Base-by-base conservation (phyloP, 2,329 filamentous ascomycete species). In the Epicoccum sorghinum region DNA sequence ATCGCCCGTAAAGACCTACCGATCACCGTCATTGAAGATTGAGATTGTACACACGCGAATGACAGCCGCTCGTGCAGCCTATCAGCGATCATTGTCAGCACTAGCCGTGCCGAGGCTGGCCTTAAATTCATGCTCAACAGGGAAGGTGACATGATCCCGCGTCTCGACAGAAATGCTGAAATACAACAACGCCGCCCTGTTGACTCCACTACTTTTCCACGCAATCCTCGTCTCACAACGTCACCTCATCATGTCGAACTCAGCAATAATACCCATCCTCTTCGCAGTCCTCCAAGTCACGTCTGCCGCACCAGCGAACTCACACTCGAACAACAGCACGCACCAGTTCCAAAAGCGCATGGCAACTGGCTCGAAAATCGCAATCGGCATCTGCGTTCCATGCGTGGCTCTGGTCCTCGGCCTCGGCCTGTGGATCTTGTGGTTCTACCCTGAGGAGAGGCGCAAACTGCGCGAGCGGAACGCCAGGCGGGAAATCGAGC, bases 321-420 rank as follows among this genome's bases (percentile, higher is more conserved):
- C 38, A 5, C 12, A 27, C n/a, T 37, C 37, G 2, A 24, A 43
- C 22, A 29, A 13, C 9, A 30, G 7, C 43, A 44, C 39, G 29
- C 39, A 25, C 14, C 47, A 33, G 23, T 36, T 57, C 8, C 50
- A 50, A 35, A 50, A 49, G 37, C 55, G 55, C 46, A n/a, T 57
- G 7, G 36, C 38, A 14, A 53, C 49, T 25, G 55, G 55, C 37
- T 22, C 40, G 18, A 50, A 39, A 36, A 39, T 58, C 38, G 55
- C 55, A n/a, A 24, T 58, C n/a, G 50, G 55, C 33, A 54, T 58
- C 33, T 58, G 55, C 29, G 32, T 58, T 24, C 55, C 55, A 12
- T 24, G 23, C 3, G 55, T 32, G 1, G 55, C 43, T 33, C 47
- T 58, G 4, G 55, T 54, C 1, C 10, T 54, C 32, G 46, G 41